Conservation (phyloP, 768 basidiomycete species). For the Rhodotorula graminis region DNA sequence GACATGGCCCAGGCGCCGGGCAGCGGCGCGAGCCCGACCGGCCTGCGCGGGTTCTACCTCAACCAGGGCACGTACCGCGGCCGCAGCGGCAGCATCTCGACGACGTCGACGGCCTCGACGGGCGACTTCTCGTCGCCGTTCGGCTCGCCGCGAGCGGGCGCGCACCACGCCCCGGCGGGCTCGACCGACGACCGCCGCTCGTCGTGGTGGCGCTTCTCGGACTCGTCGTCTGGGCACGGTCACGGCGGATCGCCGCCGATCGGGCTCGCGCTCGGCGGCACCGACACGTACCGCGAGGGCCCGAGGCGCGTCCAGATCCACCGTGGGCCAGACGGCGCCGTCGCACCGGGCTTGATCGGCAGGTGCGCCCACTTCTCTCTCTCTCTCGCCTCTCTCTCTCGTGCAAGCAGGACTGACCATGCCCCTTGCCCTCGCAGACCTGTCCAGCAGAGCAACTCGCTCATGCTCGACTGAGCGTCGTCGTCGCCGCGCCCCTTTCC, state of each 20-base stretch:
- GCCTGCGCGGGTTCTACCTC: conserved; percentile 29
- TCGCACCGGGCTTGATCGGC: conserved; percentile 19
- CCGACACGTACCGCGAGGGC: conserved; percentile 33
- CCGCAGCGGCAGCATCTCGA: conserved; percentile 11
- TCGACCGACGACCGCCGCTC: conserved; percentile 27
- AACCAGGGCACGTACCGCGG: conserved; percentile 1
- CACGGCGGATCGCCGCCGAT: neutral
- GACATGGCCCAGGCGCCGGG: neutral
- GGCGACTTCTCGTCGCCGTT: neutral
- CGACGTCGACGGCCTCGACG: conserved; percentile 22
- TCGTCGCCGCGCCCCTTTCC: neutral
- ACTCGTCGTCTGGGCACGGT: neutral
- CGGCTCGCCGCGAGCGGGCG: neutral
- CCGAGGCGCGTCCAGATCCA: conserved; percentile 21
- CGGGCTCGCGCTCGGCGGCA: conserved; percentile 14
- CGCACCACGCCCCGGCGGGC: neutral
- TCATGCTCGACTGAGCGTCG: conserved; percentile 25
- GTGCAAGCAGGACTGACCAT: too few species aligned
- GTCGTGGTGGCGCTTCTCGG: conserved; percentile 22
- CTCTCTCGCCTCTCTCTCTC: neutral
- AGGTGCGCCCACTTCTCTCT: conserved; percentile 15
- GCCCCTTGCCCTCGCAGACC: conserved; percentile 23
- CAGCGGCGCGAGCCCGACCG: neutral
- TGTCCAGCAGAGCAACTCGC: conserved; percentile 30
- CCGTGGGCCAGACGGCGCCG: conserved; percentile 14